phyloP scores from a whole-genome alignment of 2,329 filamentous ascomycete species.

The Chalaropsis ovoidea region DNA sequence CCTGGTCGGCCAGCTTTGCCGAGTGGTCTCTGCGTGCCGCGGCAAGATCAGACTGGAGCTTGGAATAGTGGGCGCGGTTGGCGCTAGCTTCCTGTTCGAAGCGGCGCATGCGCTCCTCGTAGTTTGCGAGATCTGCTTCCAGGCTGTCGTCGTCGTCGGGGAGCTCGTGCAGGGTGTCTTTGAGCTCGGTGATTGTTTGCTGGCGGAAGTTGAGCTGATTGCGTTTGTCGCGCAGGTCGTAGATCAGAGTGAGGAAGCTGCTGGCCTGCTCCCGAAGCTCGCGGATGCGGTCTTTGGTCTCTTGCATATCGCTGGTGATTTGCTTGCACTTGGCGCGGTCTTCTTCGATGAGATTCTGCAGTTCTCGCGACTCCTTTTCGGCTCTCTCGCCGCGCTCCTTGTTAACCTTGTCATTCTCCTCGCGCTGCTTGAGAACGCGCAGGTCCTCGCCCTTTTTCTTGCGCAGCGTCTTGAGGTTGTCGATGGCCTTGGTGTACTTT shows the following conservation, averaged over 20 bases:
- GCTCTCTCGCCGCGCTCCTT: conserved; percentile 73
- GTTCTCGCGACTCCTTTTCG: conserved; percentile 52
- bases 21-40: conserved; percentile 40
- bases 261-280: conserved; percentile 64
- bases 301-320: conserved; percentile 51
- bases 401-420: conserved; percentile 67
- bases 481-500: conserved; percentile 95
- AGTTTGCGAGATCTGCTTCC: conserved; percentile 60
- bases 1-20: conserved; percentile 53
- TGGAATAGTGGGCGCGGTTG: conserved; percentile 53
- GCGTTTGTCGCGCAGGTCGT: conserved; percentile 63
- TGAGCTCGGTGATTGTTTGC: conserved; percentile 59
- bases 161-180: conserved; percentile 63
- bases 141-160: conserved; percentile 69
- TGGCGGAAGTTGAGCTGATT: conserved; percentile 62
- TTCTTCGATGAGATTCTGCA: conserved; percentile 57
- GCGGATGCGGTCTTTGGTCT: conserved; percentile 47
- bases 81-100: conserved; percentile 54
- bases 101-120: conserved; percentile 61
- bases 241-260: conserved; percentile 63
- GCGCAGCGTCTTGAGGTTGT: conserved; percentile 77
- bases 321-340: conserved; percentile 49
- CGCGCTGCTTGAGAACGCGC: conserved; percentile 59
- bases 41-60: conserved; percentile 46
- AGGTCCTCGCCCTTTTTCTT: conserved; percentile 76